Base-by-base conservation (phyloP, 1,284 basidiomycete species). In the Rugosomyces carneus region DNA sequence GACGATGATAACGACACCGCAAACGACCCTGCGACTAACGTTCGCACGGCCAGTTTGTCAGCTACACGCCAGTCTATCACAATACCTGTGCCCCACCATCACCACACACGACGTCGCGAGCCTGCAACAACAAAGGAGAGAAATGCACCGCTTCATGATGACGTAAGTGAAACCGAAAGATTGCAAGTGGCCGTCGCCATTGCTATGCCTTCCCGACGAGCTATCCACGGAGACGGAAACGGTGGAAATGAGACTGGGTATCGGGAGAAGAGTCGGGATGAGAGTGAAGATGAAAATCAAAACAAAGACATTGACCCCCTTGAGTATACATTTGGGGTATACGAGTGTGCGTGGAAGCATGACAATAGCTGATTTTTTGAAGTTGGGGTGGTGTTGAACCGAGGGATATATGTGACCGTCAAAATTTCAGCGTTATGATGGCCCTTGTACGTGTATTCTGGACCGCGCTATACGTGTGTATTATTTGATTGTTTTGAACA, bases 161-260 rank as follows among this genome's bases (percentile, higher is more conserved):
- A 5, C 42, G 27, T 38, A 2, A 47, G 36, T 13, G 45, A 42
- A 20, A 46, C 52, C 15, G 42, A 43, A 41, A 57, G 51, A 11
- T 37, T 73, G 16, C 68, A 66, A 38, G 61, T 75, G 13, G 62
- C 65, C 7, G 64, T 73, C 20, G 57, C 67, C 20, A 63, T 76
- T 29, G 55, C 63, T n/a, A 70, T 76, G 70, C 73, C 73, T n/a
- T 62, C 54, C 19, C 43, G 44, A 34, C 42, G 37, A n/a, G n/a
- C n/a, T n/a, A n/a, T n/a, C n/a, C n/a, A n/a, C 23, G 20, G 26
- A 41, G 9, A 18, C 24, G 21, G 40, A 49, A 3, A 16, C 36
- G 21, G 35, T 19, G n/a, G n/a, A n/a, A 19, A 37, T 15, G 35
- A 13, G 10, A 18, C n/a, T 36, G 31, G 27, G 39, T 20, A 42